Evolutionary conservation across 2,329 filamentous ascomycete genomes (phyloP), one percentile per base, ranked within the genome.

Genomic region (Ceratocystis ficicola): DNA sequence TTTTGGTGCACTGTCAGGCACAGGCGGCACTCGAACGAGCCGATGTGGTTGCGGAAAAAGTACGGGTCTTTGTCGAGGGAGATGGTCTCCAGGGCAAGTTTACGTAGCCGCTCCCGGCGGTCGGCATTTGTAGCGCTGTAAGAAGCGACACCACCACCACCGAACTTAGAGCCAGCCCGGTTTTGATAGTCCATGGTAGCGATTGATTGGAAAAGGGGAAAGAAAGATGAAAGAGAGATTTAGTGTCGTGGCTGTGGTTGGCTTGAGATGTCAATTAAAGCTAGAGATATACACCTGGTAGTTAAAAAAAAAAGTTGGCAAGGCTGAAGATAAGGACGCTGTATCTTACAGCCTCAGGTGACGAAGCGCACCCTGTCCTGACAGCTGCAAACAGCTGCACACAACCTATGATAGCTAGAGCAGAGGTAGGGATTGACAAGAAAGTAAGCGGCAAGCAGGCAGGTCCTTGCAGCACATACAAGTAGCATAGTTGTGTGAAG

Each of bases 31-130:
- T 99, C 94, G 77, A 96, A 99, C 73, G 88, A 94, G 73, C 94
- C 94, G 72, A 97, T 90, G 77, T 99, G 93, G 81, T 99, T 99
- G 77, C 95, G 95, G 86, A 99, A 99, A 81, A 97, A 96, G 83
- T 97, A 99, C 0, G 94, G 94, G 78, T 99, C 94, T 79, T 96
- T 97, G 78, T 97, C 94, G 69, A 97, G 89, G 79, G 97, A 93
- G 81, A 99, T 99, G 66, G 91, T 95, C 79, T 99, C 94, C 73
- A 99, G 89, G 67, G 94, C 94, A 74, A 99, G 91, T 80, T 96
- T 96, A 76, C 93, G 91, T 48, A 99, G 87, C 69, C 94, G 92
- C 77, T 99, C 94, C 75, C 94, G 90, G 68, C 94, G 90, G 83
- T 97, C 94, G 70, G 94, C 93, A 77, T 97, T 97, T 69, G 91